Percentiles rank a stretch among this genome's conserved stretches.
These are phyloP conservation scores for Neurospora sublineolata DNA, from an alignment of 495 filamentous ascomycete species.

Conservation along the genomic window DNA sequence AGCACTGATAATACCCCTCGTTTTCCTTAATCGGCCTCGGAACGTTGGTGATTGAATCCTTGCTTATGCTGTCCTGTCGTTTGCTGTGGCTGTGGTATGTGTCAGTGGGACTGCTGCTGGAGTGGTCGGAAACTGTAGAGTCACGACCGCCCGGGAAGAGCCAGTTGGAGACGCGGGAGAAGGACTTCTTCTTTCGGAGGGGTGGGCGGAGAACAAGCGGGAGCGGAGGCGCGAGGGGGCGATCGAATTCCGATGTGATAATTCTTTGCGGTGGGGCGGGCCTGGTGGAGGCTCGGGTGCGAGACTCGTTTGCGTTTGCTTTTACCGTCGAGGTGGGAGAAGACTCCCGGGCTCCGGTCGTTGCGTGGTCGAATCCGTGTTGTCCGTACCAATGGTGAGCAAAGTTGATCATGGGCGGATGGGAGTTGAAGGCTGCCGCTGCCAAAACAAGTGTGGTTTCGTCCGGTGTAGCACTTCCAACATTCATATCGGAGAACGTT, in stretches of 20 bases:
- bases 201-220: slow-evolving; percentile 39
- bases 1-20: slow-evolving; percentile 44
- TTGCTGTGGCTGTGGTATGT: slow-evolving; percentile 4
- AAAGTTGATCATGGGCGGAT: slow-evolving; percentile 1
- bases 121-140: not conserved
- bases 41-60: slow-evolving; percentile 36
- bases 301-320: not conserved
- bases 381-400: not conserved
- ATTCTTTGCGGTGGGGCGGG: not conserved
- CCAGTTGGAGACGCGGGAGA: slow-evolving; percentile 45
- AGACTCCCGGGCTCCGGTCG: not conserved
- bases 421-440: slow-evolving; percentile 10
- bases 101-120: not conserved
- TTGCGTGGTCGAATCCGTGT: not conserved
- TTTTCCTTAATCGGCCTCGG: slow-evolving; percentile 34
- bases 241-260: slow-evolving; percentile 16
- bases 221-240: slow-evolving; percentile 39
- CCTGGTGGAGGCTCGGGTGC: not conserved
- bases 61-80: slow-evolving; percentile 11
- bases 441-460: slow-evolving; percentile 11
- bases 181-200: slow-evolving; percentile 46
- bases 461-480: slow-evolving; percentile 1
- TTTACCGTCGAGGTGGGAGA: not conserved
- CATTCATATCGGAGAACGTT: not conserved
- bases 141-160: slow-evolving; percentile 27